These are phyloP conservation scores for Clarireedia homoeocarpa DNA, from an alignment of 2,329 filamentous ascomycete species.

Conservation along the genomic window DNA sequence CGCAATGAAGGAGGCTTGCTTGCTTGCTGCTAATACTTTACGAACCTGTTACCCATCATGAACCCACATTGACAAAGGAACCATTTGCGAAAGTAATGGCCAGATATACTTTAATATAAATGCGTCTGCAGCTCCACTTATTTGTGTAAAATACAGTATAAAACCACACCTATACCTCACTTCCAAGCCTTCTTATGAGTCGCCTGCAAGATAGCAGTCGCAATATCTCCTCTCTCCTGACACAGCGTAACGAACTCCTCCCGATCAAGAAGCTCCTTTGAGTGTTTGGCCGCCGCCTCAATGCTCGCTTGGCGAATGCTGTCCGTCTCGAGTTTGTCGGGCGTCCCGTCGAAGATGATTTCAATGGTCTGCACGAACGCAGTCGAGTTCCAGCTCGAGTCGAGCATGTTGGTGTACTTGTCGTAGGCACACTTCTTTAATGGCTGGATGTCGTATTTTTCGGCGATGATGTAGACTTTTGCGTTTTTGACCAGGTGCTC, in stretches of 20 bases:
- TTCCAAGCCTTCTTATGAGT: background rate
- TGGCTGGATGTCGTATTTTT: slow-evolving; percentile 13
- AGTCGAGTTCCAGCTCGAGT: slow-evolving; percentile 1
- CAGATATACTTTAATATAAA: too few relatives aligned
- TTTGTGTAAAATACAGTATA: too few relatives aligned
- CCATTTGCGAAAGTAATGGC: too few relatives aligned
- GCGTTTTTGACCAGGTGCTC: slow-evolving; percentile 7
- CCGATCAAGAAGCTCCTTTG: background rate
- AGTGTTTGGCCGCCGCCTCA: background rate
- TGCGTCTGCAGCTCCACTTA: too few relatives aligned
- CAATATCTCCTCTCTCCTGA: slow-evolving; percentile 9
- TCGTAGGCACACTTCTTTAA: slow-evolving; percentile 9
- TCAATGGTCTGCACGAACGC: slow-evolving; percentile 7
- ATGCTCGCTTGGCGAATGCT: slow-evolving; percentile 1
- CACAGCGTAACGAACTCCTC: slow-evolving; percentile 10
- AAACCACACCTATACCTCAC: background rate
- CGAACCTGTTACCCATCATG: too few relatives aligned
- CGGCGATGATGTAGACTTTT: slow-evolving; percentile 13
- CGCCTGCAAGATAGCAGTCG: slow-evolving; percentile 4
- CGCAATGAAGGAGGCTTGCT: too few relatives aligned
- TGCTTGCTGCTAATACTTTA: too few relatives aligned
- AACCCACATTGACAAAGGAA: too few relatives aligned
- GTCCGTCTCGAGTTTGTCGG: background rate
- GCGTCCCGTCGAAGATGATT: slow-evolving; percentile 12
- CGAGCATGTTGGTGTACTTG: slow-evolving; percentile 1